phyloP scores from a whole-genome alignment of 2,329 filamentous ascomycete genomes.

The Fusarium agapanthi region DNA sequence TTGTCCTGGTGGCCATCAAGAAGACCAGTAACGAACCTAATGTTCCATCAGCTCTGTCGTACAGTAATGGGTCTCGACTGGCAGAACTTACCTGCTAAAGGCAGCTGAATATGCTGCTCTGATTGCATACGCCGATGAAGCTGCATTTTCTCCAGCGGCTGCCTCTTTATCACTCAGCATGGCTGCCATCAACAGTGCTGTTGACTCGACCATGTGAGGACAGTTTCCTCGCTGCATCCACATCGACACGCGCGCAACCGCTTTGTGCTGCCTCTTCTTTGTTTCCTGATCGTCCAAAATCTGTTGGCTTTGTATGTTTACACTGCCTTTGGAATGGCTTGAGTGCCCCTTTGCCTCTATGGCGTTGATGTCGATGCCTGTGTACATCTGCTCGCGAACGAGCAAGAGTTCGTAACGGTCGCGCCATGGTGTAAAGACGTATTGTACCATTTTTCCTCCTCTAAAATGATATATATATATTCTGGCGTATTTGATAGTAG shows the following conservation, averaged over 20 bases:
- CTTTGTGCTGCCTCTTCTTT: slow-evolving; percentile 51
- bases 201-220: slow-evolving; percentile 82
- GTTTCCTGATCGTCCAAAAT: slow-evolving; percentile 17
- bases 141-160: slow-evolving; percentile 43
- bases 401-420: slow-evolving; percentile 70
- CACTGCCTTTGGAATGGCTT: neutral
- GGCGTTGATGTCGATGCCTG: slow-evolving; percentile 8
- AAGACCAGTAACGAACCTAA: slow-evolving; percentile 81
- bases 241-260: slow-evolving; percentile 68
- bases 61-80: neutral
- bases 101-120: slow-evolving; percentile 77
- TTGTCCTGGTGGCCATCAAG: slow-evolving; percentile 77
- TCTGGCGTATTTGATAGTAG: neutral
- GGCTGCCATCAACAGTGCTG: slow-evolving; percentile 75
- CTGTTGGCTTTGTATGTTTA: neutral
- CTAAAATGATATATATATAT: neutral
- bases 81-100: slow-evolving; percentile 71
- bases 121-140: slow-evolving; percentile 66
- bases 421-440: slow-evolving; percentile 79
- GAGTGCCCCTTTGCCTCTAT: neutral
- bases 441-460: slow-evolving; percentile 67
- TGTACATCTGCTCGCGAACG: slow-evolving; percentile 72
- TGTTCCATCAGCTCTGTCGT: neutral
- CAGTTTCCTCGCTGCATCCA: slow-evolving; percentile 79
- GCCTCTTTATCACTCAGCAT: slow-evolving; percentile 67